Conservation (phyloP, 768 basidiomycete species). For the Cantharellus anzutake region DNA sequence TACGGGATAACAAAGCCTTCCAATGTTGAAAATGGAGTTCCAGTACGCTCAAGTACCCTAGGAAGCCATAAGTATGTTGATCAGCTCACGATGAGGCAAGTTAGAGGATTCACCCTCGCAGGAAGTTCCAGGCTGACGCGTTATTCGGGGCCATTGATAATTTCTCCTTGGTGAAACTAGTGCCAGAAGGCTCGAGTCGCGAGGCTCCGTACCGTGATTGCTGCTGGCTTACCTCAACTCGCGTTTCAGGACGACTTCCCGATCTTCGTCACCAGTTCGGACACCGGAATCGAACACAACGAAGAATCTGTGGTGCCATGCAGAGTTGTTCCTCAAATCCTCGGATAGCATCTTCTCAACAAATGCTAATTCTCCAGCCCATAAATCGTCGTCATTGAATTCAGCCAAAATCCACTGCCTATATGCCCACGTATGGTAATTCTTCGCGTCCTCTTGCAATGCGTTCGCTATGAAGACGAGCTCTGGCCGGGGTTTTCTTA, state of each 20-base stretch:
- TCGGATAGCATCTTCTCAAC: slow-evolving; percentile 44
- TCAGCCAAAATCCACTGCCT: slow-evolving; percentile 84
- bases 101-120: slow-evolving; percentile 31
- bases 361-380: slow-evolving; percentile 58
- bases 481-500: slow-evolving; percentile 36
- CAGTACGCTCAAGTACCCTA: slow-evolving; percentile 42
- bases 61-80: neutral
- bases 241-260: slow-evolving; percentile 36
- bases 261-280: slow-evolving; percentile 39
- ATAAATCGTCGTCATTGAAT: slow-evolving; percentile 56
- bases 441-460: slow-evolving; percentile 68
- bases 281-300: slow-evolving; percentile 56
- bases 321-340: slow-evolving; percentile 90
- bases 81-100: slow-evolving; percentile 9
- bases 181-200: neutral
- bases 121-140: slow-evolving; percentile 90
- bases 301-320: slow-evolving; percentile 93
- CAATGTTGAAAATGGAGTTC: slow-evolving; percentile 36
- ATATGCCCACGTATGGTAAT: slow-evolving; percentile 99
- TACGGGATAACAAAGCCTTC: slow-evolving; percentile 48
- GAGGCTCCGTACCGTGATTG: neutral
- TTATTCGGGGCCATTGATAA: slow-evolving; percentile 84
- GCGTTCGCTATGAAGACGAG: slow-evolving; percentile 60
- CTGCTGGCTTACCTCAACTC: slow-evolving; percentile 47
- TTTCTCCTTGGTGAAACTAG: slow-evolving; percentile 63